Conservation (phyloP, 2,329 filamentous ascomycete species). For the Plectosphaerella sp. region DNA sequence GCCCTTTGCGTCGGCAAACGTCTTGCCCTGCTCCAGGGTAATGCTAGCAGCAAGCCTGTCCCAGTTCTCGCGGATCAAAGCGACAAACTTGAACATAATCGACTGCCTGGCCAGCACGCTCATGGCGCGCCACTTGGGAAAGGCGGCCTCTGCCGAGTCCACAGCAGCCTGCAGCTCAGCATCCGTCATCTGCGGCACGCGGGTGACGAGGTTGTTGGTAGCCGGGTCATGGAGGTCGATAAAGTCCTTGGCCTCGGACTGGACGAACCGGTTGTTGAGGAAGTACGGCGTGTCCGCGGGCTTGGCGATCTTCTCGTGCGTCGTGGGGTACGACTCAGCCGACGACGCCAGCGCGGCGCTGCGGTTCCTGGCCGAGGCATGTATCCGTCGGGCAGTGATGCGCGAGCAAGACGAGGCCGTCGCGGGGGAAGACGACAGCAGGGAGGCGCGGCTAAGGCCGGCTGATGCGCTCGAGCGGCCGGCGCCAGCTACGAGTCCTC, state of each 20-base stretch:
- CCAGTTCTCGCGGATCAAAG: conserved; percentile 78
- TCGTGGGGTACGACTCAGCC: conserved; percentile 60
- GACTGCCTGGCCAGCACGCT: conserved; percentile 72
- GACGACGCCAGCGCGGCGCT: conserved; percentile 49
- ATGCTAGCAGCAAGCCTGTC: conserved; percentile 80
- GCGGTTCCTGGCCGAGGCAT: conserved; percentile 53
- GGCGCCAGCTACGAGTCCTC: conserved; percentile 29
- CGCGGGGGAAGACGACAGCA: conserved; percentile 15
- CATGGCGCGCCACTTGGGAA: conserved; percentile 67
- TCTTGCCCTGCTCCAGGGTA: conserved; percentile 85
- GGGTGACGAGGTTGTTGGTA: conserved; percentile 80
- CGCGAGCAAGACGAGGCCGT: conserved; percentile 13
- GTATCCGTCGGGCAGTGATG: conserved; percentile 46
- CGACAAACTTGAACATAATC: conserved; percentile 84
- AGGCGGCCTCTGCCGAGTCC: conserved; percentile 71
- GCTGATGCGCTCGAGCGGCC: conserved; percentile 24
- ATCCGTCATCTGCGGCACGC: conserved; percentile 77
- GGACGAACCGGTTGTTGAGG: conserved; percentile 68
- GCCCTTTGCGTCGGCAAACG: conserved; percentile 75
- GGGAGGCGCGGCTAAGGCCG: conserved; percentile 17
- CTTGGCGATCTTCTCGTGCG: conserved; percentile 64
- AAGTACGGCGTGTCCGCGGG: conserved; percentile 76
- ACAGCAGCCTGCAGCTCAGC: conserved; percentile 72
- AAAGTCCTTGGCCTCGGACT: conserved; percentile 64
- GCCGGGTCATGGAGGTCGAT: conserved; percentile 80